Percentiles rank a stretch among this genome's conserved stretches.
Evolutionary conservation across 768 basidiomycete genomes (phyloP).

Genomic region (Serendipita vermifera): DNA sequence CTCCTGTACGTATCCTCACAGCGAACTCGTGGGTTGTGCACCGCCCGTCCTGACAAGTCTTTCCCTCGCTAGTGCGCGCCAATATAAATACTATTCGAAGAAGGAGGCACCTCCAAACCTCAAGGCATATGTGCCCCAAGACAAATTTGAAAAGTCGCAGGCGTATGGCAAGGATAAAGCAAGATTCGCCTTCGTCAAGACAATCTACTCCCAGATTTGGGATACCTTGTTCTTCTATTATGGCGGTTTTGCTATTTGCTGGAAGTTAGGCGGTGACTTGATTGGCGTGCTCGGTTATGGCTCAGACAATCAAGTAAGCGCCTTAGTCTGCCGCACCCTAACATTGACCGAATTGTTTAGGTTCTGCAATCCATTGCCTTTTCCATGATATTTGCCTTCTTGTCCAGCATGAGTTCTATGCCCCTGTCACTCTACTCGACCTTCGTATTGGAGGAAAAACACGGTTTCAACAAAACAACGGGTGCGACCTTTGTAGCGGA

Average conservation of each 20-base stretch:
- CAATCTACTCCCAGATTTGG: constrained; percentile 57
- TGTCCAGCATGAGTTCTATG: constrained; percentile 54
- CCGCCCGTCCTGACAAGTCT: background rate
- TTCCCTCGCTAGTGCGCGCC: constrained; percentile 40
- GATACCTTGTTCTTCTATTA: constrained; percentile 59
- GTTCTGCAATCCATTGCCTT: constrained; percentile 77
- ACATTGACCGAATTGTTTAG: constrained; percentile 27
- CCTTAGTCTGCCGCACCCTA: background rate
- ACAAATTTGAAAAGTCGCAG: constrained; percentile 81
- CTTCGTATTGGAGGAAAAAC: constrained; percentile 87
- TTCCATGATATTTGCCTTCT: constrained; percentile 48
- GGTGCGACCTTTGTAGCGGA: constrained; percentile 62
- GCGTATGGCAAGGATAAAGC: constrained; percentile 86
- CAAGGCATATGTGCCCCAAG: constrained; percentile 48
- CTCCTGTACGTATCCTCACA: constrained; percentile 47
- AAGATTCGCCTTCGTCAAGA: constrained; percentile 59
- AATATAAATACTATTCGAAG: constrained; percentile 76
- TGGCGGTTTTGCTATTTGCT: constrained; percentile 74
- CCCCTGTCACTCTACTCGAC: constrained; percentile 76
- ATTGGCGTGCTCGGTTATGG: constrained; percentile 48
- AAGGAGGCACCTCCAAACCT: constrained; percentile 57
- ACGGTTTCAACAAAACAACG: constrained; percentile 96
- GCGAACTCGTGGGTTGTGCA: background rate
- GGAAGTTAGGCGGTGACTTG: constrained; percentile 46
- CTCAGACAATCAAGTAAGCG: constrained; percentile 55